A percentile compares a stretch with the other conserved stretches of the same genome.
Evolutionary conservation across 1,284 basidiomycete species (phyloP).

Genomic region (Psilocybe mexicana): DNA sequence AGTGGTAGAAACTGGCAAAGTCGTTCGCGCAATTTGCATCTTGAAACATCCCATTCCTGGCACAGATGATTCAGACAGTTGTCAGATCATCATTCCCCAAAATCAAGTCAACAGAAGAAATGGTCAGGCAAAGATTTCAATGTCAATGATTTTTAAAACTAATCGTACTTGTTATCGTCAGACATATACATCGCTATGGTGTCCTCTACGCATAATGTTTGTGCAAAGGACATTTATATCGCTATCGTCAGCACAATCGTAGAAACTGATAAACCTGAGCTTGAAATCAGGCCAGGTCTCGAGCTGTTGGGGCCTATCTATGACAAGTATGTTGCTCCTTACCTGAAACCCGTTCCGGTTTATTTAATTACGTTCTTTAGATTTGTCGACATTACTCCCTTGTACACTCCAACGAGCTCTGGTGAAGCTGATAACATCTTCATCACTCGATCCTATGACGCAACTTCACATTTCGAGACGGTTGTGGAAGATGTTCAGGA

Average conservation of each 20-base stretch:
- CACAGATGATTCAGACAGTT: slow-evolving; percentile 93
- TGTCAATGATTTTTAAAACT: not conserved
- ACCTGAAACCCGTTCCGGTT: slow-evolving; percentile 2
- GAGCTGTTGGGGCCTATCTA: slow-evolving; percentile 91
- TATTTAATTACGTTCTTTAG: slow-evolving; percentile 42
- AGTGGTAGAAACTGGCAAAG: slow-evolving; percentile 92
- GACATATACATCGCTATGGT: slow-evolving; percentile 99
- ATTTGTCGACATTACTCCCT: slow-evolving; percentile 86
- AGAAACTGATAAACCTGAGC: slow-evolving; percentile 92
- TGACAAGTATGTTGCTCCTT: slow-evolving; percentile 75
- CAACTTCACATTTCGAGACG: slow-evolving; percentile 98
- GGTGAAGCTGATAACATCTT: slow-evolving; percentile 90
- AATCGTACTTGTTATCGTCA: slow-evolving; percentile 31
- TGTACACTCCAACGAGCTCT: slow-evolving; percentile 87
- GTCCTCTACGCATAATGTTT: slow-evolving; percentile 96
- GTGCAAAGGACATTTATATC: slow-evolving; percentile 92
- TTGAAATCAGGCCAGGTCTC: slow-evolving; percentile 90
- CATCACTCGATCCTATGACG: slow-evolving; percentile 97
- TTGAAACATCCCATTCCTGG: slow-evolving; percentile 98
- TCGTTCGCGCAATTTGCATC: slow-evolving; percentile 96
- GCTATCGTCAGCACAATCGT: slow-evolving; percentile 99
- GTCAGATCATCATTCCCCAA: slow-evolving; percentile 98
- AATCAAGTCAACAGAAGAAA: slow-evolving; percentile 96
- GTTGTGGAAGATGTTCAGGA: slow-evolving; percentile 94
- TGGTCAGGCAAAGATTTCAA: slow-evolving; percentile 49